phyloP scores from a whole-genome alignment of 1,139 yeast species.

The Scheffersomyces stambukii region DNA sequence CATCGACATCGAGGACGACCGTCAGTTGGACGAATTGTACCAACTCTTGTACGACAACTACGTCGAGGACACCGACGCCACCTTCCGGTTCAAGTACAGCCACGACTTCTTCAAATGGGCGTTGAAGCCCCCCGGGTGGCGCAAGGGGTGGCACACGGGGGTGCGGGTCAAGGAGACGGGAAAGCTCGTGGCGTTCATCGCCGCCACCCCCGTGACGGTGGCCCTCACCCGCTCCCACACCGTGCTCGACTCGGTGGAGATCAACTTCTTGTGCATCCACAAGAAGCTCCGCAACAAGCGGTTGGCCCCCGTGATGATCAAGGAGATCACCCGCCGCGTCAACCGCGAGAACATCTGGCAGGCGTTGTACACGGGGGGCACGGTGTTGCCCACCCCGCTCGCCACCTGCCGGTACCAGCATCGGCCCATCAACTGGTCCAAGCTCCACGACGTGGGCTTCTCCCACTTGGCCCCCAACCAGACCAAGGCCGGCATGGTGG shows the following conservation, averaged over 20 bases:
- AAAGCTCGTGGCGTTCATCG: constrained; percentile 84
- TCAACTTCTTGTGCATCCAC: constrained; percentile 91
- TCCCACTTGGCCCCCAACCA: constrained; percentile 71
- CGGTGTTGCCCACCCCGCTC: constrained; percentile 85
- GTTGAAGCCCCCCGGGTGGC: constrained; percentile 91
- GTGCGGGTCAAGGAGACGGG: constrained; percentile 77
- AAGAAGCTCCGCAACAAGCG: constrained; percentile 91
- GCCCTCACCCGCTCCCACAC: constrained; percentile 51
- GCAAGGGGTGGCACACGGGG: constrained; percentile 86
- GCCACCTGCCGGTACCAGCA: constrained; percentile 91
- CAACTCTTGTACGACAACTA: constrained; percentile 80
- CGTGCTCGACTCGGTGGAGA: constrained; percentile 69
- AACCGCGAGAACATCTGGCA: constrained; percentile 87
- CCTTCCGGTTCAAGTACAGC: constrained; percentile 87
- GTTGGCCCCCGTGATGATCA: constrained; percentile 87
- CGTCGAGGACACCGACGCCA: constrained; percentile 90
- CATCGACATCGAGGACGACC: constrained; percentile 57
- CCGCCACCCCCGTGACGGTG: constrained; percentile 80
- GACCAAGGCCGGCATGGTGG: constrained; percentile 79
- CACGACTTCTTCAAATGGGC: constrained; percentile 90
- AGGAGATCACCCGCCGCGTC: constrained; percentile 91
- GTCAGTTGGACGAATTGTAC: constrained; percentile 70
- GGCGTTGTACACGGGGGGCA: constrained; percentile 93
- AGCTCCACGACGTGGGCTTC: constrained; percentile 86
- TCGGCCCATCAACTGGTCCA: constrained; percentile 90